A percentile compares a stretch with the other conserved stretches of the same genome.
Conservation (phyloP, 495 filamentous ascomycete species). For the Lepidopterella palustris region DNA sequence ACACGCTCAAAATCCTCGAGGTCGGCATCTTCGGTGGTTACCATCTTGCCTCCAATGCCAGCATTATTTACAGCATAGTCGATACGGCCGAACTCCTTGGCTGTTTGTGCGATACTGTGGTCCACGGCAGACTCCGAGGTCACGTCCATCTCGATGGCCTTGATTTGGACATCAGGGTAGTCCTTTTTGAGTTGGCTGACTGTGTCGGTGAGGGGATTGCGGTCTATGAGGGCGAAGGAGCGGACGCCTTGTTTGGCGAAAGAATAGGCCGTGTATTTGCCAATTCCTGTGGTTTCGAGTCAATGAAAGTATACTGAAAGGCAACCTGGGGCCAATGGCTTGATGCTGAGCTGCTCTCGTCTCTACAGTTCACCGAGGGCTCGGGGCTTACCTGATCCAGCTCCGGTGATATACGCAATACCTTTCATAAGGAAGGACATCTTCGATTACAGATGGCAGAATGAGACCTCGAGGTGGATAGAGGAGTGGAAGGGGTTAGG, state of each 20-base stretch:
- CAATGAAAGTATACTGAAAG: no score
- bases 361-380: neutral
- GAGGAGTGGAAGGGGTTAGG: no score
- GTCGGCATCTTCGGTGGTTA: slow-evolving; percentile 32
- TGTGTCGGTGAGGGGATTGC: slow-evolving; percentile 30
- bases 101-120: slow-evolving; percentile 31
- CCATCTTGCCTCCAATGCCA: slow-evolving; percentile 27
- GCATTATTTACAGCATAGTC: slow-evolving; percentile 34
- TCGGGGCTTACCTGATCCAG: slow-evolving; percentile 34
- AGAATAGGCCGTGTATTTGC: slow-evolving; percentile 35
- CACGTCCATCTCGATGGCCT: slow-evolving; percentile 33
- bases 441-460: slow-evolving; percentile 2
- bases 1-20: slow-evolving; percentile 41
- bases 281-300: no score
- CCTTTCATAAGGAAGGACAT: slow-evolving; percentile 36
- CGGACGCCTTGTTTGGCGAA: slow-evolving; percentile 36
- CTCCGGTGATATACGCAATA: slow-evolving; percentile 39
- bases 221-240: slow-evolving; percentile 36
- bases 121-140: slow-evolving; percentile 28
- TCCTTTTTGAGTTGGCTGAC: slow-evolving; percentile 24
- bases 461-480: no score
- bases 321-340: no score
- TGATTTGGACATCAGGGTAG: slow-evolving; percentile 31
- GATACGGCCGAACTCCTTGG: slow-evolving; percentile 28
- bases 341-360: neutral